Base-by-base conservation (phyloP, 371 early-diverging fungal species). In the Saksenaea vasiformis region DNA sequence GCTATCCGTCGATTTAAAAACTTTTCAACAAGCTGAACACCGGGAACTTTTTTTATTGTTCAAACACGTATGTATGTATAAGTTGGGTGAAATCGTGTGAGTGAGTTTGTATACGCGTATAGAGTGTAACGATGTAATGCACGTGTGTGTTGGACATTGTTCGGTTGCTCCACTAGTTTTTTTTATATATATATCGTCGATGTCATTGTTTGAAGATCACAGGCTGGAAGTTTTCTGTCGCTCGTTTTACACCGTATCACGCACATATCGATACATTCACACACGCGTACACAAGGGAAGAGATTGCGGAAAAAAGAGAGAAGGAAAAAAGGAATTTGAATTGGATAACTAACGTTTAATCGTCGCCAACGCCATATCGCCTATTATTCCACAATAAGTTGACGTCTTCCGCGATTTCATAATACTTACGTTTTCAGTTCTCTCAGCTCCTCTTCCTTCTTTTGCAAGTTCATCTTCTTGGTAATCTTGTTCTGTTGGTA, bases 381-480 rank as follows among this genome's bases (percentile, higher is more conserved):
- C 78, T 78, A 71, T 55, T 53, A 35, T 67, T 8, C 19, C 34
- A 17, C 24, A n/a, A 15, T 61, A n/a, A 38, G 47, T 22, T 22
- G 19, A 53, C 26, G 15, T n/a, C 31, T 13, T n/a, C 35, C 14
- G 24, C 7, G 37, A 22, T 58, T 58, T 19, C 8, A 31, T 47
- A 59, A 27, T 44, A 69, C 77, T 72, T 84, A 89, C 90, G 81
- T 78, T 70, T 92, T 92, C 74, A 96, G 77, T 68, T 94, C 91
- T 54, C 80, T 83, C 34, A 96, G 77, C 58, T 96, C 94, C 51
- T 90, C 87, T 68, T 96, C 95, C 74, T 93, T 93, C 80, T 86
- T 87, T 61, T 88, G 90, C 60, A 95, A 60, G 69, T 96, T 94
- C 80, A 85, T 77, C 76, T 89, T 92, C 77, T 91, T 94, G 31